Base-by-base conservation (phyloP, 257 asterid species). In the Handroanthus guayacan region DNA sequence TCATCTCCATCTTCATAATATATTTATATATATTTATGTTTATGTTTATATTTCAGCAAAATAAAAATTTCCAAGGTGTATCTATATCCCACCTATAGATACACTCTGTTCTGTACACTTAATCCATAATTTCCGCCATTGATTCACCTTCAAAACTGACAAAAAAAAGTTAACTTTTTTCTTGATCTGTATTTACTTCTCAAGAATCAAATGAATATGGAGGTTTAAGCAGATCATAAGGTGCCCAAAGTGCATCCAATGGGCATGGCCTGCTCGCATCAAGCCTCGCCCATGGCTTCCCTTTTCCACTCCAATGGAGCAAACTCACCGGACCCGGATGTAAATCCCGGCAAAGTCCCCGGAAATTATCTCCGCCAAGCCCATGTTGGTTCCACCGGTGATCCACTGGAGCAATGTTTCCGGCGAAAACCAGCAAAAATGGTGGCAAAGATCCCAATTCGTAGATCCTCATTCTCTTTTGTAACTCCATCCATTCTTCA, bases 261-360 rank as follows among this genome's bases (percentile, higher is more conserved):
- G 99, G 97, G 64, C 99, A 94, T 0, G 99, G 97, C 61, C 97
- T 61, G 63, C 84, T 84, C 0, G 97, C 95, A 34, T 94, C 99
- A 2, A 94, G 92, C 72, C 99, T 75, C 0, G 85, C 99, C 99
- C 99, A 94, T 0, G 99, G 99, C 81, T 94, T 94, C 60, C 99
- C 99, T 80, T 94, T 94, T 6, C 99, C 99, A 71, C 99, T 94
- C 99, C 99, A 94, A 71, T 94, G 99, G 72, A 94, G 67, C 37
- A 94, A 76, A 74, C 99, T 94, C 4, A 92, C 99, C 0, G 96
- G 96, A 0, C 99, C 99, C 0, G 97, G 97, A 75, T 94, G 99
- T 76, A 94, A 84, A 82, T 94, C 88, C 77, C 99, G 80, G 83
- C 99, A 94, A 4, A 94, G 97, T 45, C 99, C 99, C 0, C 95